These are phyloP conservation scores for Phyllosticta paracitricarpa DNA, from an alignment of 2,329 filamentous ascomycete genomes.

Conservation along the genomic window DNA sequence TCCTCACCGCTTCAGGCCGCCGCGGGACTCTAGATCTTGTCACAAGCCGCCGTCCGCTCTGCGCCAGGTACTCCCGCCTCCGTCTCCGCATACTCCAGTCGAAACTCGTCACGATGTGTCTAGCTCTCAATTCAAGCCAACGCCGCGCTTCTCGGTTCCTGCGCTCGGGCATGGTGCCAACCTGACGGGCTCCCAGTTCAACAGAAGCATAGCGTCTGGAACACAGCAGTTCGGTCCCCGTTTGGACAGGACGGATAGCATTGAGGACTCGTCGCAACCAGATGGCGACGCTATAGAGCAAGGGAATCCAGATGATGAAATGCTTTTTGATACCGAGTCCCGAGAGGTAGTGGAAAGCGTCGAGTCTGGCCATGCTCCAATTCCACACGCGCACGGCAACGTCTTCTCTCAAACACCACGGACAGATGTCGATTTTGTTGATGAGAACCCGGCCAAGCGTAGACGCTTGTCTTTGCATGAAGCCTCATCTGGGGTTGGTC, in stretches of 20 bases:
- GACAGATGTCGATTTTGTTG: not conserved
- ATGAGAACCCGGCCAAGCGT: not conserved
- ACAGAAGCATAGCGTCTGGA: not conserved
- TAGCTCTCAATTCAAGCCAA: slow-evolving; percentile 18
- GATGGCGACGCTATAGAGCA: slow-evolving; percentile 4
- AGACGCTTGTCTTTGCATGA: not conserved
- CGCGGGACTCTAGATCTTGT: slow-evolving; percentile 11
- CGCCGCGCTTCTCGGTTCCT: slow-evolving; percentile 24
- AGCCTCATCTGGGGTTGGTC: not conserved
- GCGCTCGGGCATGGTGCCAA: not conserved
- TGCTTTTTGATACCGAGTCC: slow-evolving; percentile 16
- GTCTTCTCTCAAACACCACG: not conserved
- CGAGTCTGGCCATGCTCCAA: not conserved
- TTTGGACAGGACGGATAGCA: slow-evolving; percentile 24
- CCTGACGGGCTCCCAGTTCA: not conserved
- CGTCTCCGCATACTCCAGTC: slow-evolving; percentile 10
- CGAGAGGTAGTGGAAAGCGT: not conserved
- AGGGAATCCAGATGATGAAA: slow-evolving; percentile 18
- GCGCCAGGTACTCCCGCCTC: slow-evolving; percentile 8
- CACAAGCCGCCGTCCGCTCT: slow-evolving; percentile 8
- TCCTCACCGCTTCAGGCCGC: slow-evolving; percentile 25
- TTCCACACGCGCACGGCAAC: not conserved
- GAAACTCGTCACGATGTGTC: not conserved
- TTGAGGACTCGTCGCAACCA: slow-evolving; percentile 21
- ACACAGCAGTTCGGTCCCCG: slow-evolving; percentile 13